Base-by-base conservation (phyloP, 2,329 filamentous ascomycete species). In the Aspergillus sp. region DNA sequence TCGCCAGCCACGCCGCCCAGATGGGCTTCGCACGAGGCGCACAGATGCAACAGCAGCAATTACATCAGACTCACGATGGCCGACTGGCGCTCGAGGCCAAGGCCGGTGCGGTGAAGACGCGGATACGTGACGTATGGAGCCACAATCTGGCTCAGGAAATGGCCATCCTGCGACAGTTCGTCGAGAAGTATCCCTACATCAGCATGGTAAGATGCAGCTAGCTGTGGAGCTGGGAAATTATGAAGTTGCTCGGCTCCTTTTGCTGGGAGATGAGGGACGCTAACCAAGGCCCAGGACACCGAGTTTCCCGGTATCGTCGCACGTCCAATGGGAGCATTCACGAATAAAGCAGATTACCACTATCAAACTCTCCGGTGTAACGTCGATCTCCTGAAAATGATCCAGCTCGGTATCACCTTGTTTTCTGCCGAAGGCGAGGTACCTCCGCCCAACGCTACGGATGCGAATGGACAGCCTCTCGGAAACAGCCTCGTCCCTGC, bases 261-360 rank as follows among this genome's bases (percentile, higher is more conserved):
- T 55, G 23, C 56, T 62, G 25, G 55, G 9, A 38, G 3, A 45
- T 45, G 41, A 23, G 19, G 32, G 25, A 48, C 13, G 17, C 25
- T 45, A 43, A 47, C 25, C n/a, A 21, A 25, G 9, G 12, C 60
- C 55, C 73, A 97, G 93, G 95, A 99, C 75, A 97, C 95, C 23
- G 94, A 98, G 75, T 99, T 99, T 70, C 95, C 95, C n/a, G 95
- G 95, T 59, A 92, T 99, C 56, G 94, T 99, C 56, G 92, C 94
- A 25, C 87, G 95, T 67, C 95, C 95, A 2, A 98, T 99, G 84
- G 95, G 95, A 52, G 88, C 90, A 58, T 99, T 99, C 76, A 87
- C 90, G 61, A 95, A 91, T 61, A 98, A 97, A 80, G 95, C 92
- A 66, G 94, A 97, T 71, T 99, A 99, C 74, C 95, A 99, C 76